Base-by-base conservation (phyloP, 2,329 filamentous ascomycete species). In the Zymoseptoria ardabiliae region DNA sequence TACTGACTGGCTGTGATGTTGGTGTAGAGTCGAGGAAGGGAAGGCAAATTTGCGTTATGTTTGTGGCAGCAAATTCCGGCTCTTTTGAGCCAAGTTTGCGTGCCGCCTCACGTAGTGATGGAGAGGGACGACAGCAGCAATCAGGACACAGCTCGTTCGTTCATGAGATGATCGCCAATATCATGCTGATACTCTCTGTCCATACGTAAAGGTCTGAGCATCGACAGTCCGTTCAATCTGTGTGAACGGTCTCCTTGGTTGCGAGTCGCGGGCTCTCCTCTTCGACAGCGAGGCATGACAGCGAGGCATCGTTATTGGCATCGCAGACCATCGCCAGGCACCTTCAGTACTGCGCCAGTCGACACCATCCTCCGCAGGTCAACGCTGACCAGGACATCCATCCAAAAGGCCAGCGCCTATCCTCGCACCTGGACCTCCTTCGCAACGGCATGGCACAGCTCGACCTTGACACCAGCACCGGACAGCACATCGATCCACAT, bases 401-500 rank as follows among this genome's bases (percentile, higher is more conserved):
- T n/a, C 35, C 3, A 17, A 45, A 6, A 45, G 35, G 35, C 35
- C 35, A 5, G 13, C 35, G 17, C 13, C 35, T 45, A 53, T 10
- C 7, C 51, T 25, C 51, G 22, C 23, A 54, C 56, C 56, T 72
- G 73, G 4, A 85, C 79, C 69, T 85, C 82, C 65, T 73, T 79
- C 6, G 84, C 83, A 65, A 85, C 79, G 22, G 83, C 85, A 74
- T 84, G 81, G 65, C 84, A 95, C 64, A 97, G 78, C 68, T 96
- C 92, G 25, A 97, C 93, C 66, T 82, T 84, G 48, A 97, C 82
- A 2, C 94, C 93, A 1, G 92, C 91, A 1, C 88, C 87, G 7
- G 86, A 88, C 56, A 99, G 80, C 7, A 97, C 91, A 78, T 97
- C 90, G 69, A 97, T 96, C 94, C 94, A 99, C 66, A 99, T 81